phyloP scores from a whole-genome alignment of 2,329 filamentous ascomycete genomes.

The Endoconidiophora polonica region DNA sequence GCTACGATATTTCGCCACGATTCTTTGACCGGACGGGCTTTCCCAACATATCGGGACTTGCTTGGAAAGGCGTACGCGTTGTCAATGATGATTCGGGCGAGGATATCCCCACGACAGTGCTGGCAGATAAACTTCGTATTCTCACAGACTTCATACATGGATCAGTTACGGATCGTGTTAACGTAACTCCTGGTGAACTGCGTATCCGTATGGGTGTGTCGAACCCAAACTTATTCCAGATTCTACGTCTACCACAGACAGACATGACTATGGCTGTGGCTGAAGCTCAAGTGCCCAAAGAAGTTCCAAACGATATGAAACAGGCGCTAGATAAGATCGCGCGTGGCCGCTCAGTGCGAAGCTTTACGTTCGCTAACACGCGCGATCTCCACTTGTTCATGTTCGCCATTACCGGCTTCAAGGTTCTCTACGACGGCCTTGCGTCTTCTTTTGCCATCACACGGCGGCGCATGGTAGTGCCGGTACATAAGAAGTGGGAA shows the following conservation, averaged over 20 bases:
- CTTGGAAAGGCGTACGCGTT: constrained; percentile 52
- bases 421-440: constrained; percentile 55
- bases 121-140: constrained; percentile 61
- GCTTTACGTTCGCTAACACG: constrained; percentile 49
- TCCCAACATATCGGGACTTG: constrained; percentile 31
- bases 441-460: constrained; percentile 67
- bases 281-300: constrained; percentile 45
- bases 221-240: constrained; percentile 42
- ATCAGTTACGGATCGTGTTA: constrained; percentile 68
- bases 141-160: constrained; percentile 61
- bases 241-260: constrained; percentile 56
- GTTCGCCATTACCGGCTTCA: constrained; percentile 61
- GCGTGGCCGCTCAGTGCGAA: constrained; percentile 48
- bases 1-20: constrained; percentile 43
- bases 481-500: constrained; percentile 90
- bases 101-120: constrained; percentile 47
- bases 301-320: constrained; percentile 44
- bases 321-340: constrained; percentile 45
- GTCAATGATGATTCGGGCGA: constrained; percentile 54
- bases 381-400: constrained; percentile 65
- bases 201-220: constrained; percentile 48
- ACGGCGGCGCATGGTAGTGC: constrained; percentile 72
- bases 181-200: constrained; percentile 60
- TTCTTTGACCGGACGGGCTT: constrained; percentile 33
- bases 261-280: constrained; percentile 64